Evolutionary conservation across 2,329 filamentous ascomycete species (phyloP).

Genomic region (Diaporthe destruens): DNA sequence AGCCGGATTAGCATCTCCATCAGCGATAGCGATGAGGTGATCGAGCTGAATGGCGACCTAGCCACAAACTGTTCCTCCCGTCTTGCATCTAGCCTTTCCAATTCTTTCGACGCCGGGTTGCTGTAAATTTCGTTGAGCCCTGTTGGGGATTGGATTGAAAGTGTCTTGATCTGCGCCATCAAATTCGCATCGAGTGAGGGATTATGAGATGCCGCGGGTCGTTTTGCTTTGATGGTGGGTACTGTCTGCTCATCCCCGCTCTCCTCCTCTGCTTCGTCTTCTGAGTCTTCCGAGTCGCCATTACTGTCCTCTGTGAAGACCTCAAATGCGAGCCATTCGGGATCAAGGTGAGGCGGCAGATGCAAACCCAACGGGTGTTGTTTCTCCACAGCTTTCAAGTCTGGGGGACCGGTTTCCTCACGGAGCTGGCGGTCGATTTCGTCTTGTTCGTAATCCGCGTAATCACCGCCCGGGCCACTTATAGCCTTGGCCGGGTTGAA

Average conservation of each 20-base stretch:
- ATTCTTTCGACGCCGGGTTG: slow-evolving; percentile 15
- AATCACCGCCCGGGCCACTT: slow-evolving; percentile 30
- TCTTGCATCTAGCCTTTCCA: slow-evolving; percentile 29
- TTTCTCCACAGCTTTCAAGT: slow-evolving; percentile 23
- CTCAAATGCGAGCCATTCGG: slow-evolving; percentile 92
- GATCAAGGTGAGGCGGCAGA: slow-evolving; percentile 81
- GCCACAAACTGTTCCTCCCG: slow-evolving; percentile 51
- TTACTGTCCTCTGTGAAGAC: slow-evolving; percentile 78
- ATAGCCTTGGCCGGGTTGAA: slow-evolving; percentile 14
- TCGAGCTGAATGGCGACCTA: slow-evolving; percentile 63
- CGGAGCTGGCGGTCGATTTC: slow-evolving; percentile 62
- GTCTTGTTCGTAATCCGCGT: slow-evolving; percentile 55
- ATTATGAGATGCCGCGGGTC: slow-evolving; percentile 15
- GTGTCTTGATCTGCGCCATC: slow-evolving; percentile 55
- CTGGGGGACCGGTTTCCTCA: slow-evolving; percentile 49
- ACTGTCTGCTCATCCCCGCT: slow-evolving; percentile 46
- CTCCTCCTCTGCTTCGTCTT: slow-evolving; percentile 49
- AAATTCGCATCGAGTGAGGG: slow-evolving; percentile 54
- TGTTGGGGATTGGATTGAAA: slow-evolving; percentile 50
- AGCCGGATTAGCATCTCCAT: slow-evolving; percentile 91
- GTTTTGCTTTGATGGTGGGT: slow-evolving; percentile 27
- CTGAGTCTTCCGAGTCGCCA: slow-evolving; percentile 57
- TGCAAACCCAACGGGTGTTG: slow-evolving; percentile 58
- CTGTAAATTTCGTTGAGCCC: slow-evolving; percentile 30
- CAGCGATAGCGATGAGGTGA: slow-evolving; percentile 74